Evolutionary conservation across 73 alveolate genomes (phyloP), one percentile per base, ranked within the genome.

Genomic region (Paramecium sonneborni): DNA sequence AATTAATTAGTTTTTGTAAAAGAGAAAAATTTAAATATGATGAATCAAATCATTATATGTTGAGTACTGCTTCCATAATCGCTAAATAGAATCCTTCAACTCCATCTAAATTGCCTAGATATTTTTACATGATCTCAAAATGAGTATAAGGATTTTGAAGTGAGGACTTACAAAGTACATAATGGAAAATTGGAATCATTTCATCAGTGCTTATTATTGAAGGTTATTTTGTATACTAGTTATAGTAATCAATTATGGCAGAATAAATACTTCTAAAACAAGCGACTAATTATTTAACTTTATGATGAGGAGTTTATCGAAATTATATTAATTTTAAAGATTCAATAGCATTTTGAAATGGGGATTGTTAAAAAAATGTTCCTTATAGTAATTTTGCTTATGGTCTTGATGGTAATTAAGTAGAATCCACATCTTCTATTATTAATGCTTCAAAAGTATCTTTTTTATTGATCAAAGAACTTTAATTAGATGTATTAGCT

Each of bases 161-260:
- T 67, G 38, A 30, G 8, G 84, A 26, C 23, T 32, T 67, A 15
- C 48, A 67, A 30, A 67, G 44, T 30, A 67, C 44, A 24, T 67
- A 67, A 14, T 67, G 26, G 20, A 67, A 67, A 7, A 67, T 67
- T 1, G 44, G 38, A 21, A 67, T 67, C 44, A 67, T 30, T 32
- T 67, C 84, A 67, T 67, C 84, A 24, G 84, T 67, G 6, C 84
- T 67, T 67, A 67, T 32, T 67, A 67, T 11, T 67, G 84, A 67
- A 0, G 84, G 84, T 24, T 67, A 12, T 67, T 67, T 30, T 26
- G 18, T 12, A 67, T 30, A 67, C 6, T 67, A 32, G 12, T 21
- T 32, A 10, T 67, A 67, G 23, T 67, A 67, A 26, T 67, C 84
- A 11, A 32, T 30, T 3, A 67, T 67, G 5, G 84, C 84, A 30